A percentile compares a stretch with the other conserved stretches of the same genome.
phyloP scores from a whole-genome alignment of 768 basidiomycete genomes.

The Tylopilus subfusipes region DNA sequence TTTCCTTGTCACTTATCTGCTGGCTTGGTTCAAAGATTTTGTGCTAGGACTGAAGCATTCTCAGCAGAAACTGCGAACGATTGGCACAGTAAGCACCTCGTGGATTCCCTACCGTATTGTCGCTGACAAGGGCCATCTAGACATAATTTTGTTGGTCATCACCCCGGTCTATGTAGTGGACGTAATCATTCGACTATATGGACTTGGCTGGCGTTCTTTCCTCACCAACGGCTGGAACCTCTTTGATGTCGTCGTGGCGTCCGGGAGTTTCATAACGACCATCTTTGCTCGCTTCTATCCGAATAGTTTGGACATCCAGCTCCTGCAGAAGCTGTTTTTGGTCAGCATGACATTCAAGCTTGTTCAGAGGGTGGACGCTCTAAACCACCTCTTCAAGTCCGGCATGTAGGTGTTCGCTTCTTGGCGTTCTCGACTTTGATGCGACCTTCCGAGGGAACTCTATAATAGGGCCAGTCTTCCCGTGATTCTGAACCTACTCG shows the following conservation, averaged over 20 bases:
- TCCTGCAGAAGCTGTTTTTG: background rate
- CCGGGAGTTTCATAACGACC: background rate
- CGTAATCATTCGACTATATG: background rate
- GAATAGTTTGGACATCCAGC: background rate
- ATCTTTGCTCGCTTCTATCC: background rate
- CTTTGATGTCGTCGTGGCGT: background rate
- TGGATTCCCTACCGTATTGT: background rate
- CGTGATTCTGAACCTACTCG: background rate
- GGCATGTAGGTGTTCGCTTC: background rate
- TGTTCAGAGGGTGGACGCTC: background rate
- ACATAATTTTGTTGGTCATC: background rate
- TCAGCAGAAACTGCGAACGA: background rate
- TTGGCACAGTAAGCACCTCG: background rate
- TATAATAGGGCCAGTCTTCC: background rate
- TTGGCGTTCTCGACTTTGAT: background rate
- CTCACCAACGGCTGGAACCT: background rate
- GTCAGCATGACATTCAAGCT: background rate
- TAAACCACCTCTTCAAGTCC: background rate
- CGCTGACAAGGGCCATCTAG: background rate
- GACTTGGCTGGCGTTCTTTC: background rate
- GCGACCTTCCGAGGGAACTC: background rate
- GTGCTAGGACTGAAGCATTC: background rate
- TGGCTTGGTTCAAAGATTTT: background rate
- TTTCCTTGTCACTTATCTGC: background rate
- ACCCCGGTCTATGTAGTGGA: background rate